Conservation (phyloP, 2,329 filamentous ascomycete genomes). For the Trichoderma pleuroti region DNA sequence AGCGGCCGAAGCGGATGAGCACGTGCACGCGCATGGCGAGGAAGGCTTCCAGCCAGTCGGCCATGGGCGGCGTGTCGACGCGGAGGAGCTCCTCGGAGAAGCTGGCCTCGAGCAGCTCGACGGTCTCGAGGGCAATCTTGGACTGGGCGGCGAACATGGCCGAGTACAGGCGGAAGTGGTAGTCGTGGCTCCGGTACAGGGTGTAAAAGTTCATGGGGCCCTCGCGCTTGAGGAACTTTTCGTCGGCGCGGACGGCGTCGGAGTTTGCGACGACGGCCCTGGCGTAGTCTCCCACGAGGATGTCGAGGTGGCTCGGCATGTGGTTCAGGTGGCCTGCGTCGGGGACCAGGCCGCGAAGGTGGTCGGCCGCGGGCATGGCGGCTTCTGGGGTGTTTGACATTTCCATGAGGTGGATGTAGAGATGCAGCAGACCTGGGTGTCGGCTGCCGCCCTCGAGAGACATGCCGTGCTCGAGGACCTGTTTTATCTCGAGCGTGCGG, state of each 20-base stretch:
- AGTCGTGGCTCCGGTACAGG: slow-evolving; percentile 70
- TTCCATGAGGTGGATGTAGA: slow-evolving; percentile 76
- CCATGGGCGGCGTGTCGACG: slow-evolving; percentile 67
- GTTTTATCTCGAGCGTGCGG: slow-evolving; percentile 33
- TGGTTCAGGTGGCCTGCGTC: slow-evolving; percentile 69
- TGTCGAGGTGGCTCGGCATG: slow-evolving; percentile 76
- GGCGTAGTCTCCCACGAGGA: slow-evolving; percentile 68
- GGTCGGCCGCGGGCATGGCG: slow-evolving; percentile 58
- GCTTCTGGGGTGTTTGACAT: slow-evolving; percentile 66
- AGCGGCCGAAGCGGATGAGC: slow-evolving; percentile 68
- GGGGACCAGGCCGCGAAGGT: slow-evolving; percentile 61
- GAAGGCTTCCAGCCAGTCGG: slow-evolving; percentile 74
- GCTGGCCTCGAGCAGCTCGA: slow-evolving; percentile 54
- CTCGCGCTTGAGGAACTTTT: slow-evolving; percentile 57
- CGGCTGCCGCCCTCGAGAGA: slow-evolving; percentile 34
- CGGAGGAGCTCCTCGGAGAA: slow-evolving; percentile 62
- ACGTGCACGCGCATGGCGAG: slow-evolving; percentile 65
- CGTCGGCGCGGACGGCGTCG: slow-evolving; percentile 64
- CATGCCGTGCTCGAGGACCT: slow-evolving; percentile 46
- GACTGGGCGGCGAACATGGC: slow-evolving; percentile 74
- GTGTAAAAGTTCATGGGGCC: slow-evolving; percentile 71
- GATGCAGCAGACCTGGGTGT: slow-evolving; percentile 69
- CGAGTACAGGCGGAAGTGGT: slow-evolving; percentile 72
- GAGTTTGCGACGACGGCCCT: slow-evolving; percentile 64
- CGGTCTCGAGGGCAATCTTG: slow-evolving; percentile 58